Conservation (phyloP, 805 yeast species). For the Yamadazyma phyllophila region DNA sequence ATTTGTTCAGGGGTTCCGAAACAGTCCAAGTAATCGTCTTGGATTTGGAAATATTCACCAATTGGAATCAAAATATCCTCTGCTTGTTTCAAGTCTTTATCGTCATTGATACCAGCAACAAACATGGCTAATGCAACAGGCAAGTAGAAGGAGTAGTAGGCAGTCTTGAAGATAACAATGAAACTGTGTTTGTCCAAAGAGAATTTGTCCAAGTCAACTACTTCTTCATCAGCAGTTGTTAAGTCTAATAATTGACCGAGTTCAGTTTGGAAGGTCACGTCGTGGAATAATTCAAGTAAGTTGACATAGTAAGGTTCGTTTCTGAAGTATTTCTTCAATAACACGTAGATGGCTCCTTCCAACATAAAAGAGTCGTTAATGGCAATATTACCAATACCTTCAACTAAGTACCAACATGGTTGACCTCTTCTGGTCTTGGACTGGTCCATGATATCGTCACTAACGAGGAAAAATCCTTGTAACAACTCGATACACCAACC, state of each 20-base stretch:
- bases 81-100: constrained; percentile 81
- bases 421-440: constrained; percentile 97
- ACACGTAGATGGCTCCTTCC: constrained; percentile 88
- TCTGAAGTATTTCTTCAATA: constrained; percentile 87
- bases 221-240: constrained; percentile 96
- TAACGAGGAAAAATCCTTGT: constrained; percentile 95
- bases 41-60: constrained; percentile 98
- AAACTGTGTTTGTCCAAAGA: constrained; percentile 88
- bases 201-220: constrained; percentile 84
- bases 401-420: constrained; percentile 91
- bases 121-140: constrained; percentile 97
- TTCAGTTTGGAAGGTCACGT: constrained; percentile 96
- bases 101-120: constrained; percentile 75
- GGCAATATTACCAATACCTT: constrained; percentile 86
- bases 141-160: constrained; percentile 93
- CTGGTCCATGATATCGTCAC: constrained; percentile 98
- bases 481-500: constrained; percentile 96
- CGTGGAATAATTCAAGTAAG: constrained; percentile 90
- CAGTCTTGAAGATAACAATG: constrained; percentile 95
- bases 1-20: constrained; percentile 96
- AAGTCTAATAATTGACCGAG: constrained; percentile 94
- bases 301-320: constrained; percentile 82
- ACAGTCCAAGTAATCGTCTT: constrained; percentile 95
- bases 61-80: constrained; percentile 84
- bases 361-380: constrained; percentile 97